Evolutionary conservation across 2,329 filamentous ascomycete species (phyloP).

Genomic region (Fusarium secorum): DNA sequence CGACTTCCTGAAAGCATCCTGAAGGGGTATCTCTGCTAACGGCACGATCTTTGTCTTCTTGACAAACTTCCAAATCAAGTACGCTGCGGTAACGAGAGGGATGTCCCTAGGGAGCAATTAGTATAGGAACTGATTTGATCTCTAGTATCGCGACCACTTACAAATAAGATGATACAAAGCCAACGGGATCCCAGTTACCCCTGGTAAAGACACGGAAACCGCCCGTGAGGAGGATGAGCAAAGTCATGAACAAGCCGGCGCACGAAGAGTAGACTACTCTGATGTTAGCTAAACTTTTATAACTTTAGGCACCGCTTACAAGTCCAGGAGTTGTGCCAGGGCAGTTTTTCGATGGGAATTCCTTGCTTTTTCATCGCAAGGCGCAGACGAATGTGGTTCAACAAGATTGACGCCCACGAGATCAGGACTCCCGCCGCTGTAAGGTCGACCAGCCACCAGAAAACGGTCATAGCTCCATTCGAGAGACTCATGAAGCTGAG

Average conservation of each 20-base stretch:
- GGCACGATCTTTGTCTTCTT: constrained; percentile 67
- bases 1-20: constrained; percentile 53
- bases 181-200: constrained; percentile 64
- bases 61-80: constrained; percentile 69
- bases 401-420: constrained; percentile 67
- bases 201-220: constrained; percentile 70
- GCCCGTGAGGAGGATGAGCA: constrained; percentile 73
- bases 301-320: constrained; percentile 50
- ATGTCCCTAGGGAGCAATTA: no score
- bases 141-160: constrained; percentile 48
- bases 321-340: constrained; percentile 71
- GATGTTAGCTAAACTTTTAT: not conserved
- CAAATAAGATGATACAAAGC: constrained; percentile 70
- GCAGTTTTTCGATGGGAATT: constrained; percentile 58
- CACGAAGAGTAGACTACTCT: constrained; percentile 67
- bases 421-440: constrained; percentile 70
- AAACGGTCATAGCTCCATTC: constrained; percentile 66
- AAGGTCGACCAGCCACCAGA: constrained; percentile 70
- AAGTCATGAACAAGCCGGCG: constrained; percentile 64
- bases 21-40: constrained; percentile 60
- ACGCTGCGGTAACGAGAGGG: constrained; percentile 64
- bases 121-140: no score
- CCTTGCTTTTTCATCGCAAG: constrained; percentile 63
- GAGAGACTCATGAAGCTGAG: constrained; percentile 67
- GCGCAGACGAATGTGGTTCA: constrained; percentile 66